Evolutionary conservation across 2,329 filamentous ascomycete species (phyloP).

Genomic region (Sphaerulina musiva): DNA sequence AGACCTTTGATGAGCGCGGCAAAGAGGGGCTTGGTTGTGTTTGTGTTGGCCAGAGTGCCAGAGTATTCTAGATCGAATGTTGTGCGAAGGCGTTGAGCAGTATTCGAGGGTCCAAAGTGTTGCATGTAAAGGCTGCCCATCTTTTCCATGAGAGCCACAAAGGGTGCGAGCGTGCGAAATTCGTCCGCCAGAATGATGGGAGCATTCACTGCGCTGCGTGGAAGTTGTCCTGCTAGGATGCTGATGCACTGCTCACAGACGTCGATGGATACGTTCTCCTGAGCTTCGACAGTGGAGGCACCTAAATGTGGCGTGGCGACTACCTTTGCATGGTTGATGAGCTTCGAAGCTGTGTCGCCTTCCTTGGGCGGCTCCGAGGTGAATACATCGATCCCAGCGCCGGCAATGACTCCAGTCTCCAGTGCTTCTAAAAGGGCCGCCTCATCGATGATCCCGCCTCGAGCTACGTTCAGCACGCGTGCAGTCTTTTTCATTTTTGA

Average conservation of each 20-base stretch:
- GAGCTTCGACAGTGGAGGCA: constrained; percentile 72
- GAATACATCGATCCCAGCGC: constrained; percentile 74
- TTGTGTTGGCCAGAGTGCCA: constrained; percentile 63
- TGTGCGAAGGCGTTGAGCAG: constrained; percentile 48
- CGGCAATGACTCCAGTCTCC: constrained; percentile 64
- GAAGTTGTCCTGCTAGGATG: constrained; percentile 65
- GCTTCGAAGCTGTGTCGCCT: constrained; percentile 53
- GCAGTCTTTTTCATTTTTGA: constrained; percentile 66
- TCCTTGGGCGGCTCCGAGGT: constrained; percentile 63
- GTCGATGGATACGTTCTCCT: constrained; percentile 77
- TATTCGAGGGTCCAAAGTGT: constrained; percentile 51
- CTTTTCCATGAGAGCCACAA: constrained; percentile 68
- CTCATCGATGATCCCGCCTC: constrained; percentile 76
- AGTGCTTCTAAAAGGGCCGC: constrained; percentile 63
- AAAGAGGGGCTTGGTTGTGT: constrained; percentile 71
- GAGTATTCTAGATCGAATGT: constrained; percentile 73
- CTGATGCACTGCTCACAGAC: constrained; percentile 73
- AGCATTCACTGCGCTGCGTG: constrained; percentile 68
- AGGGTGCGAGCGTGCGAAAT: constrained; percentile 69
- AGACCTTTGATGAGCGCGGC: constrained; percentile 74
- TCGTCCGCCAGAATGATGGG: constrained; percentile 76
- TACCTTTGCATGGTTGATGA: constrained; percentile 64
- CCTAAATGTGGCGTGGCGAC: constrained; percentile 75
- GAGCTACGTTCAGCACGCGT: constrained; percentile 69
- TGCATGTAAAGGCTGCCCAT: constrained; percentile 76